phyloP scores from a whole-genome alignment of 169 alveolate genomes.

The Toxoplasma gondii region DNA sequence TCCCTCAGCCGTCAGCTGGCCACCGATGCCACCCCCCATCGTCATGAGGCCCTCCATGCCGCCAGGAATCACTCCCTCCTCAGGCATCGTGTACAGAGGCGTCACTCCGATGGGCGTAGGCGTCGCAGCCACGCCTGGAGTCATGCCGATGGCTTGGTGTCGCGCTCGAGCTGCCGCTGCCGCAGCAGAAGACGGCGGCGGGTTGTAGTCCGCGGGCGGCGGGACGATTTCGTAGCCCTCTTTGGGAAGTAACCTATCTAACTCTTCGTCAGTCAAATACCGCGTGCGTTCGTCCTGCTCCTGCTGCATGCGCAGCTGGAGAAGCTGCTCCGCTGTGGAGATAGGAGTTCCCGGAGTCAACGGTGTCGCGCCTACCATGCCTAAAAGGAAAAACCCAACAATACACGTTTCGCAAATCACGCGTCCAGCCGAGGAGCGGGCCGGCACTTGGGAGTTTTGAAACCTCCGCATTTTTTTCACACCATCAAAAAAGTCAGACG shows the following conservation, averaged over 20 bases:
- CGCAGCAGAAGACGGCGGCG: constrained; percentile 70
- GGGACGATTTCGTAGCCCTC: constrained; percentile 92
- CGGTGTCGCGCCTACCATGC: constrained; percentile 70
- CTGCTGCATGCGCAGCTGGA: constrained; percentile 68
- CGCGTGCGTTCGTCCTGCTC: constrained; percentile 77
- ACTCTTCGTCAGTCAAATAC: constrained; percentile 95
- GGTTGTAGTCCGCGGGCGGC: constrained; percentile 90
- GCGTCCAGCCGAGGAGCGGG: neutral
- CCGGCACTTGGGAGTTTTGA: neutral
- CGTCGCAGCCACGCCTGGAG: constrained; percentile 74
- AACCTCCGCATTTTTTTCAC: neutral
- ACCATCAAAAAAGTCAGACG: neutral
- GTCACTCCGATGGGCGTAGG: constrained; percentile 76
- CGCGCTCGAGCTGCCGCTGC: constrained; percentile 69
- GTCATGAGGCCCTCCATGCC: constrained; percentile 46
- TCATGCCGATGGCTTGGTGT: constrained; percentile 49
- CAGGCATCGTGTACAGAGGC: constrained; percentile 84
- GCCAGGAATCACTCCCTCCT: constrained; percentile 72
- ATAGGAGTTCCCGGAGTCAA: constrained; percentile 69
- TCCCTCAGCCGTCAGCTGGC: constrained; percentile 64
- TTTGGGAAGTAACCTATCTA: constrained; percentile 91
- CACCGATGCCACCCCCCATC: constrained; percentile 49
- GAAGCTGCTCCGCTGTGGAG: constrained; percentile 70
- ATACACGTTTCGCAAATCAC: neutral
- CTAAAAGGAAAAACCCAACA: neutral